Conservation (phyloP, 352 stramenopile genomes). For the Pythium phragmiticola region DNA sequence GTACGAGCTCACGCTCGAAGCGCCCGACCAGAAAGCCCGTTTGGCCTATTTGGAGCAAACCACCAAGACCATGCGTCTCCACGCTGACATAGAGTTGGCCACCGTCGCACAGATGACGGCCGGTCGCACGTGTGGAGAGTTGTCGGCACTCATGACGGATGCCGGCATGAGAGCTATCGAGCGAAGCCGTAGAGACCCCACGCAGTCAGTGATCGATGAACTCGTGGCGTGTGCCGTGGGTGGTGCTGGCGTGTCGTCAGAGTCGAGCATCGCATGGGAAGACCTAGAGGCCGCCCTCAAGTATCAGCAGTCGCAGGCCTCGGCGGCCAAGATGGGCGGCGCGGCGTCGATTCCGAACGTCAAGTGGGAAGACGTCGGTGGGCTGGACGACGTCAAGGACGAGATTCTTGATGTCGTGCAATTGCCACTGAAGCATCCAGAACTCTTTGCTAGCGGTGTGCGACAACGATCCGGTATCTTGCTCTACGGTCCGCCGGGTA, state of each 20-base stretch:
- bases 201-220: conserved; percentile 20
- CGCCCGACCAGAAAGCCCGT: conserved; percentile 52
- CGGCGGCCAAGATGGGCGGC: conserved; percentile 59
- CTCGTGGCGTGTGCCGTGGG: not conserved
- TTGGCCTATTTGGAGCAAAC: conserved; percentile 58
- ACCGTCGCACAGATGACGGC: conserved; percentile 68
- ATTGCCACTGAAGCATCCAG: conserved; percentile 79
- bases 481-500: conserved; percentile 83
- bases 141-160: conserved; percentile 65
- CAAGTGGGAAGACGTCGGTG: conserved; percentile 98
- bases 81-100: conserved; percentile 48
- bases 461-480: conserved; percentile 81
- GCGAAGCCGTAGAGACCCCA: conserved; percentile 28
- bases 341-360: conserved; percentile 91
- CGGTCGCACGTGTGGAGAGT: conserved; percentile 71
- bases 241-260: not conserved
- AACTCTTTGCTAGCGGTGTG: conserved; percentile 77
- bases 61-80: conserved; percentile 33
- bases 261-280: conserved; percentile 35
- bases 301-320: conserved; percentile 65
- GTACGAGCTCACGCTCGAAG: conserved; percentile 71
- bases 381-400: conserved; percentile 98
- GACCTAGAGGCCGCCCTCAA: conserved; percentile 63
- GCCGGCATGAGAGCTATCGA: conserved; percentile 53
- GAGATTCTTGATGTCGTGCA: conserved; percentile 92